Conservation (phyloP, 352 stramenopile species). For the Phytopythium cucurbitacearum region DNA sequence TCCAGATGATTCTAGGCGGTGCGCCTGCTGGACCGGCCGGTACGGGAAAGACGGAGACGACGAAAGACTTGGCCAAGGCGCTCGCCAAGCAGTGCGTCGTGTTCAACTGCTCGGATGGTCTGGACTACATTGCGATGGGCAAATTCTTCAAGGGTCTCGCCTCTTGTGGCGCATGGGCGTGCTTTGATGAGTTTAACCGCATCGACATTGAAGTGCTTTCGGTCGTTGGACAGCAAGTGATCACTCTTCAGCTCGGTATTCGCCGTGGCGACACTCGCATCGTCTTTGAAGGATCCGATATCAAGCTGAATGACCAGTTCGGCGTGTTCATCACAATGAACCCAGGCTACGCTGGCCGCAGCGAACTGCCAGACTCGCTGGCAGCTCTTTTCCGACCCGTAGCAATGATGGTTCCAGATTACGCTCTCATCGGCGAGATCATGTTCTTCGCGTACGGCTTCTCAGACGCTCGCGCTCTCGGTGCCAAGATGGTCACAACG, state of each 20-base stretch:
- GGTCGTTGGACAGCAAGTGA: slow-evolving; percentile 84
- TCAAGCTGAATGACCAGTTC: slow-evolving; percentile 91
- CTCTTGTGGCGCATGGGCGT: slow-evolving; percentile 92
- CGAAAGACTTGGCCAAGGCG: slow-evolving; percentile 92
- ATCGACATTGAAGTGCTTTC: slow-evolving; percentile 94
- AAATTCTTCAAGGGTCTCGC: slow-evolving; percentile 93
- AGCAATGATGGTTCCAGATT: slow-evolving; percentile 97
- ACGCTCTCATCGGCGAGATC: slow-evolving; percentile 95
- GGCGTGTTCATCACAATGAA: slow-evolving; percentile 97
- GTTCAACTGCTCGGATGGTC: slow-evolving; percentile 94
- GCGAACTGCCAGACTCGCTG: slow-evolving; percentile 93
- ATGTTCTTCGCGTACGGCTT: slow-evolving; percentile 96
- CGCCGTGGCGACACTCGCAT: slow-evolving; percentile 83
- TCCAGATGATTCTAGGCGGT: slow-evolving; percentile 94
- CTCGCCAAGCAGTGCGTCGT: slow-evolving; percentile 94
- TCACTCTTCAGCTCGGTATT: slow-evolving; percentile 86
- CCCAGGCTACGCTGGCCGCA: slow-evolving; percentile 92
- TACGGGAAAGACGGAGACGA: slow-evolving; percentile 94
- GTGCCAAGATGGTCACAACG: slow-evolving; percentile 95
- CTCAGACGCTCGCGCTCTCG: slow-evolving; percentile 90
- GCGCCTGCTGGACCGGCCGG: slow-evolving; percentile 90
- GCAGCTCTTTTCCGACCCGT: slow-evolving; percentile 94
- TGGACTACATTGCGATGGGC: slow-evolving; percentile 95
- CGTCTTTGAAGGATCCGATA: slow-evolving; percentile 94
- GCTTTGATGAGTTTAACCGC: slow-evolving; percentile 96